These are phyloP conservation scores for Arthrobotrys musiformis DNA, from an alignment of 2,329 filamentous ascomycete genomes.

Conservation along the genomic window DNA sequence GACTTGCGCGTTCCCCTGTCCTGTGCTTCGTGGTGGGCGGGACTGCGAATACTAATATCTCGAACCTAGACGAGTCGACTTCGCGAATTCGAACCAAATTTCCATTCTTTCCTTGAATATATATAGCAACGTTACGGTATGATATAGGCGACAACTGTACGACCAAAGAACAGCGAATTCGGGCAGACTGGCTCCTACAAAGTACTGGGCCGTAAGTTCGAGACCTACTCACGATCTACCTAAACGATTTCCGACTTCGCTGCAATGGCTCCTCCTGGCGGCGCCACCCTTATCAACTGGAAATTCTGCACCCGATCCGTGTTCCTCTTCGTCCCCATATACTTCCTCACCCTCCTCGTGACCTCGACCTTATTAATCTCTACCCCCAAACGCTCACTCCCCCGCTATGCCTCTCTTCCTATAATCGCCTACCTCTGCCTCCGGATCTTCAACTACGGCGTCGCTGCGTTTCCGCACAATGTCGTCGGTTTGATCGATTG, in stretches of 20 bases:
- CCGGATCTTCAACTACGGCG: slow-evolving; percentile 9
- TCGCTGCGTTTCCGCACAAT: slow-evolving; percentile 21
- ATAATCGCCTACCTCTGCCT: slow-evolving; percentile 25
- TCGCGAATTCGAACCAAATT: neutral
- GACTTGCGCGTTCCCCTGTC: no score
- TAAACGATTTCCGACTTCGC: neutral
- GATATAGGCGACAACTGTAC: neutral
- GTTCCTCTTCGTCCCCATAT: slow-evolving; percentile 10
- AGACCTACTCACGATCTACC: neutral
- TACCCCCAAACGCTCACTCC: slow-evolving; percentile 31
- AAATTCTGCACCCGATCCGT: slow-evolving; percentile 24
- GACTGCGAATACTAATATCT: neutral
- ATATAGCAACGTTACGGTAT: no score
- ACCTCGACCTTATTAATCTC: slow-evolving; percentile 27
- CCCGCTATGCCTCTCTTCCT: slow-evolving; percentile 36
- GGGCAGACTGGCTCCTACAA: no score
- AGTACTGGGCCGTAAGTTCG: no score
- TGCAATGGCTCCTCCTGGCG: neutral
- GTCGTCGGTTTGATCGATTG: slow-evolving; percentile 11
- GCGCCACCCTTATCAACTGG: slow-evolving; percentile 23
- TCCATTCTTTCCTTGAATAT: no score
- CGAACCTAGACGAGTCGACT: neutral
- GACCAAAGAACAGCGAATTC: no score
- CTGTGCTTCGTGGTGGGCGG: neutral
- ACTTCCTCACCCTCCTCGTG: slow-evolving; percentile 24